Percentiles rank a stretch among this genome's conserved stretches.
Conservation (phyloP, 306 rosid genomes). For the Delonix regia region DNA sequence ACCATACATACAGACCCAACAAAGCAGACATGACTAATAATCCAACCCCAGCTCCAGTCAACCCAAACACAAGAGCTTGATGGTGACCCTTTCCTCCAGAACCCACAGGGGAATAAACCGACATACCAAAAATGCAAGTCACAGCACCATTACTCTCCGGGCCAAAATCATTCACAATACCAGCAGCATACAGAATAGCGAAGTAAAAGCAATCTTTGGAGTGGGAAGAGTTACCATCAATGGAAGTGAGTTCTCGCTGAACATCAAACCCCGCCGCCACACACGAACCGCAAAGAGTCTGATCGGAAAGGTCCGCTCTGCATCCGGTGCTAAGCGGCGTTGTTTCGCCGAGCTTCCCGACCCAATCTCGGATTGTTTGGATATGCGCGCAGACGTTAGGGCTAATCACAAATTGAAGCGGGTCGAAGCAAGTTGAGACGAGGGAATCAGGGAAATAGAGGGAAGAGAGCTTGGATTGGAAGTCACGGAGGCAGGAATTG, state of each 20-base stretch:
- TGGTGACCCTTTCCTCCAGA: conserved; percentile 44
- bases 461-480: conserved; percentile 60
- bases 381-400: conserved; percentile 67
- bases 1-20: conserved; percentile 71
- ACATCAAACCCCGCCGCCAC: conserved; percentile 54
- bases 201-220: conserved; percentile 58
- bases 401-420: conserved; percentile 61
- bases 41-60: conserved; percentile 77
- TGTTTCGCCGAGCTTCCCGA: conserved; percentile 44
- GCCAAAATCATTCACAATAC: conserved; percentile 74
- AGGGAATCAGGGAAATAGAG: conserved; percentile 50
- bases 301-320: conserved; percentile 58
- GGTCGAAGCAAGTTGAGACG: conserved; percentile 54
- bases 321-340: conserved; percentile 61
- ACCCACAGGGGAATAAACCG: conserved; percentile 43
- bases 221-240: conserved; percentile 73
- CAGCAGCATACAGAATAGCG: conserved; percentile 84
- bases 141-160: conserved; percentile 72
- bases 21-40: conserved; percentile 57
- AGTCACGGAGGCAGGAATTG: conserved; percentile 61
- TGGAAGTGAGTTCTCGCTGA: conserved; percentile 35
- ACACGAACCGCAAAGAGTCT: conserved; percentile 64
- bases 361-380: conserved; percentile 62
- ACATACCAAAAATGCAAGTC: conserved; percentile 59
- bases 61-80: conserved; percentile 69